Conservation (phyloP, 2,329 filamentous ascomycete genomes). For the Fusarium nanum region DNA sequence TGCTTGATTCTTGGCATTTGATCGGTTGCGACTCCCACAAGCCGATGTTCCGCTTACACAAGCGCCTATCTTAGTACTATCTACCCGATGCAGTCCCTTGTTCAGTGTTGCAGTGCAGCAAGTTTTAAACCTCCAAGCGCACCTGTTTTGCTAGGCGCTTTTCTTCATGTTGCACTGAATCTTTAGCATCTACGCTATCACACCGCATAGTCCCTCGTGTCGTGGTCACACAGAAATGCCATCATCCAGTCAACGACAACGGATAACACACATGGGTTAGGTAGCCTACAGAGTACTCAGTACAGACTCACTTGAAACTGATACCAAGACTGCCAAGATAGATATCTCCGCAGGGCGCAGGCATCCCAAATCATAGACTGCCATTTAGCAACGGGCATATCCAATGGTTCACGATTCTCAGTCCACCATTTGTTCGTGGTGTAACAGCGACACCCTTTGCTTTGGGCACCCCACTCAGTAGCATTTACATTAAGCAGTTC, state of each 20-base stretch:
- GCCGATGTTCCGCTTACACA: conserved; percentile 3
- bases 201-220: conserved; percentile 9
- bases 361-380: conserved; percentile 6
- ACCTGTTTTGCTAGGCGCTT: conserved; percentile 3
- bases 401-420: not conserved
- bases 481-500: not conserved
- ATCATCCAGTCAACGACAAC: conserved; percentile 20
- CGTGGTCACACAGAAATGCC: conserved; percentile 7
- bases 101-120: not conserved
- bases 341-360: not conserved
- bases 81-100: not conserved
- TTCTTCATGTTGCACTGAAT: not conserved
- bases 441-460: not conserved
- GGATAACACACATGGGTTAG: conserved; percentile 26
- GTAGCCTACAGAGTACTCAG: not conserved
- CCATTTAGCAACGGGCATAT: not conserved
- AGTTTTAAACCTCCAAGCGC: not conserved
- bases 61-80: not conserved
- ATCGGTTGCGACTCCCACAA: conserved; percentile 24
- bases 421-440: not conserved
- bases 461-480: not conserved
- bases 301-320: not conserved
- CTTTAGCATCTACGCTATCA: conserved; percentile 11
- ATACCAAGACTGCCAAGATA: conserved; percentile 17
- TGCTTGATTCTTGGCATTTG: conserved; percentile 14